These are phyloP conservation scores for Kurtzmaniella quercitrusa DNA, from an alignment of 1,139 yeast species.

Conservation along the genomic window DNA sequence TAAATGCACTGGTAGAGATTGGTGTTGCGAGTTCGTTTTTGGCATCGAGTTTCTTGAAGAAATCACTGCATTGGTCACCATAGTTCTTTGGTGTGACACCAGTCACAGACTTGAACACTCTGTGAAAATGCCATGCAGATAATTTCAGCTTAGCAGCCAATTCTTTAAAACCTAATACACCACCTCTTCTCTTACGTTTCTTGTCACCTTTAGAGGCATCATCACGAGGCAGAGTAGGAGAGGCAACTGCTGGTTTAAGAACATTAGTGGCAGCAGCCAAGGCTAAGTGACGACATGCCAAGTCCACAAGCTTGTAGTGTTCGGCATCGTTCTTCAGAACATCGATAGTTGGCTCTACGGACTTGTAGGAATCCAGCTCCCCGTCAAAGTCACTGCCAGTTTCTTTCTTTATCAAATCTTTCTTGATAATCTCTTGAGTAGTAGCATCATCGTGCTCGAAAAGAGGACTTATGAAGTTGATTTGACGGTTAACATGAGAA, in stretches of 20 bases:
- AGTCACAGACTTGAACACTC: conserved; percentile 82
- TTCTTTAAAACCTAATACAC: conserved; percentile 84
- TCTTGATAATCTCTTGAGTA: conserved; percentile 36
- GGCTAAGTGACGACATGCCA: conserved; percentile 83
- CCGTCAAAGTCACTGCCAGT: conserved; percentile 16
- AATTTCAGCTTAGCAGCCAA: conserved; percentile 79
- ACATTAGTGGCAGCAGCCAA: conserved; percentile 69
- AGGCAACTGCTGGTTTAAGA: conserved; percentile 18
- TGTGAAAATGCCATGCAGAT: conserved; percentile 92
- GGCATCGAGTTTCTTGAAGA: conserved; percentile 30
- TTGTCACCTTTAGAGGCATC: conserved; percentile 20
- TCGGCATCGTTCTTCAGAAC: conserved; percentile 59
- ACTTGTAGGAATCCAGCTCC: conserved; percentile 28
- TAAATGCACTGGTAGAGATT: neutral
- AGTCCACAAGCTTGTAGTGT: conserved; percentile 67
- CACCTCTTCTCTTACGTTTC: conserved; percentile 72
- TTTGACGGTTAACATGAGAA: conserved; percentile 49
- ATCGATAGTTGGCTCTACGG: conserved; percentile 19
- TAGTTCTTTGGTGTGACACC: conserved; percentile 85
- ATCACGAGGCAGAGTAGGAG: conserved; percentile 19
- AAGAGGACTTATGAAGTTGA: conserved; percentile 55
- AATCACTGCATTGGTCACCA: conserved; percentile 84
- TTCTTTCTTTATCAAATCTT: conserved; percentile 23
- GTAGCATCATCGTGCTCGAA: conserved; percentile 44
- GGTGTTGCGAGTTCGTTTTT: conserved; percentile 6